phyloP scores from a whole-genome alignment of 1,139 yeast genomes.

The Scheffersomyces stambukii region DNA sequence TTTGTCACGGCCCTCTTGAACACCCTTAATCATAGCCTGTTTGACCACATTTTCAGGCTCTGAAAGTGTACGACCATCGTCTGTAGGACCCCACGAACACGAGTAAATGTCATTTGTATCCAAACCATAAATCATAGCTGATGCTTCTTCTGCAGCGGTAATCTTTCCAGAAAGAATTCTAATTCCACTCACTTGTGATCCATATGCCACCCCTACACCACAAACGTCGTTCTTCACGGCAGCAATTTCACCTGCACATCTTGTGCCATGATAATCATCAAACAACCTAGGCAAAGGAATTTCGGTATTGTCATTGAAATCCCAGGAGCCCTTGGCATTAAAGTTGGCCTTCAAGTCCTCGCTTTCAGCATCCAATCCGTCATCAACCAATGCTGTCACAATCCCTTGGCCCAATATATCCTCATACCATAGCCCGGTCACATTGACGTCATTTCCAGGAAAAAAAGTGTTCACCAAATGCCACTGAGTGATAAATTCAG shows the following conservation, averaged over 20 bases:
- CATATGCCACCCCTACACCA: conserved; percentile 92
- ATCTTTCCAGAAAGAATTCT: conserved; percentile 80
- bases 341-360: conserved; percentile 70
- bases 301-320: conserved; percentile 72
- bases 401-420: conserved; percentile 79
- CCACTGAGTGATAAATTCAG: conserved; percentile 83
- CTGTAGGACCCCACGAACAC: conserved; percentile 99
- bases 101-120: conserved; percentile 88
- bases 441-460: conserved; percentile 86
- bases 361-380: conserved; percentile 82
- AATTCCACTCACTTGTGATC: conserved; percentile 83
- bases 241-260: conserved; percentile 98
- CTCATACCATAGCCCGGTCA: conserved; percentile 78
- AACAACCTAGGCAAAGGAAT: conserved; percentile 74
- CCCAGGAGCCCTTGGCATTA: conserved; percentile 80
- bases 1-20: conserved; percentile 75
- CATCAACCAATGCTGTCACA: conserved; percentile 88
- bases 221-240: conserved; percentile 84
- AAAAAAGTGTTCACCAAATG: conserved; percentile 69
- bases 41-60: conserved; percentile 78
- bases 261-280: conserved; percentile 95
- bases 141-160: conserved; percentile 86
- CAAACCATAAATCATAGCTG: conserved; percentile 74
- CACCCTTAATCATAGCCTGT: conserved; percentile 78
- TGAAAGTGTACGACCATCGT: conserved; percentile 82